Evolutionary conservation across 2,329 filamentous ascomycete genomes (phyloP), one percentile per base, ranked within the genome.

Genomic region (Domatiomyces catenatus): DNA sequence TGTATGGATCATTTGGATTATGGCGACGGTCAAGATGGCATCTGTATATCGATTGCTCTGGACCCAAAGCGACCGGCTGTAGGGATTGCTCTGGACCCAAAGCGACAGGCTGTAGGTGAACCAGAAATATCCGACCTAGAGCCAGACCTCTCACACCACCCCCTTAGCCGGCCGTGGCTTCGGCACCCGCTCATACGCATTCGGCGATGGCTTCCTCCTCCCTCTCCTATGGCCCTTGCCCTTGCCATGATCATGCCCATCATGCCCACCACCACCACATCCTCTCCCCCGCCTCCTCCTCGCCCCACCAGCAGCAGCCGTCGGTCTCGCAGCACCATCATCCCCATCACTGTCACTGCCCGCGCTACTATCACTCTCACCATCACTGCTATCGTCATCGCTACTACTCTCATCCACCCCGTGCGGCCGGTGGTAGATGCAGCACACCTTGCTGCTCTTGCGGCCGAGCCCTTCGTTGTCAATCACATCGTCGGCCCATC

Each of bases 381-480:
- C 60, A 17, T 68, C 70, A 52, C 72, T 68, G 10, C 71, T 71
- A 1, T 70, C 66, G 7, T 67, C 70, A 58, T 72, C 69, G n/a
- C 68, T 70, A 52, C 83, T 88, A 28, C 85, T 92, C 66, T 96
- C 90, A 64, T 84, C 87, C 3, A 87, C 80, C 8, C 75, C 78
- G 58, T 83, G 84, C 5, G 87, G 82, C 54, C 84, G 84, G 70
- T 95, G 90, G 70, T 95, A 98, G 67, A 98, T 98, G 67, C 92
- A 98, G 75, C 92, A 98, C n/a, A 96, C 92, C 94, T 98, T 98
- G 17, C 86, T 94, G 57, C 80, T 90, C 71, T 96, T 98, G 68
- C 86, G 85, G 6, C 88, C 88, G 66, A 96, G 76, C 3, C 87
- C 87, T 68, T 98, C 92, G 63, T 98, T 98, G 68, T 98, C 89